Base-by-base conservation (phyloP, 2,329 filamentous ascomycete genomes). In the Trichoderma lentiforme region DNA sequence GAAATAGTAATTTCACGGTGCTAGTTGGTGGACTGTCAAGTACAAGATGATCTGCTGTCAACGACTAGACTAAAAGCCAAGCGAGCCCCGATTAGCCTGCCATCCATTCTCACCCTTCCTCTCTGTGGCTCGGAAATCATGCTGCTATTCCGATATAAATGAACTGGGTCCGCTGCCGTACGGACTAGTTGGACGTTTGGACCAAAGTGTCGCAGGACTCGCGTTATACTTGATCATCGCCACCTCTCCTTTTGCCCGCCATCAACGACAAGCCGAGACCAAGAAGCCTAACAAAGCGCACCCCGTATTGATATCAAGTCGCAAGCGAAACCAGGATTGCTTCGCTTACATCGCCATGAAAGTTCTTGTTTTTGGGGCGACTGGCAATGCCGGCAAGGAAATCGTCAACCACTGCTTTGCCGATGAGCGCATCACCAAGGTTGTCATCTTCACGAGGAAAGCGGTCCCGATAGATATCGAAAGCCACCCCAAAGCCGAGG, bases 331-430 rank as follows among this genome's bases (percentile, higher is more conserved):
- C 4, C n/a, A 21, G 43, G 43, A 28, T 4, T 14, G 3, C 3
- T 30, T 14, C 15, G 56, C 32, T 21, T 51, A 53, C 15, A 34
- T 34, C 32, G 73, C 43, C 65, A 90, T 90, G 88, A 89, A 90
- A 77, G 81, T 90, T 75, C 85, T 91, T 72, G 80, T 91, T 43
- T 84, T 86, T 7, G 89, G 89, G 62, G 82, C 82, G 26, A 91
- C 88, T n/a, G 89, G 89, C 74, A 84, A 85, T 75, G 83, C 89
- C 71, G 89, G 89, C 70, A 76, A 80, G 34, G 85, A 86, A 75
- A 82, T 89, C 34, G 82, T 90, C 67, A 78, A 80, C 9, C 84
- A 86, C 74, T 86, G 85, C 76, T 83, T 91, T 69, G 76, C 77
- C 4, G 82, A 86, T 76, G 79, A 83, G 21, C 79, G 80, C 75